These are phyloP conservation scores for Vigna mungo DNA, from an alignment of 306 rosid species.

Conservation along the genomic window DNA sequence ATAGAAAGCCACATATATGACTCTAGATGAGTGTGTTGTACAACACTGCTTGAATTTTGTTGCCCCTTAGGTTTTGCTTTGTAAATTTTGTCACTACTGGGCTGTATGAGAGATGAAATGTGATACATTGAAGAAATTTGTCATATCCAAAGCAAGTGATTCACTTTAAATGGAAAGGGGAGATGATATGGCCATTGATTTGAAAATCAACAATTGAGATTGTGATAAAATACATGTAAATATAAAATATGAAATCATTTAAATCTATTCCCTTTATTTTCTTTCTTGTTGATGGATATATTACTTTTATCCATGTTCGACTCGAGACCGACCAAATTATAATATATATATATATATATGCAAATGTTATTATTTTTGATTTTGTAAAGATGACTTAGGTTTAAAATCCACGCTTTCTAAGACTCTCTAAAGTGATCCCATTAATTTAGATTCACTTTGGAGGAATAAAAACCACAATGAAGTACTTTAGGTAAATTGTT, in stretches of 20 bases:
- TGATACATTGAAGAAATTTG: constrained; percentile 19
- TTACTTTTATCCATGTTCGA: no score
- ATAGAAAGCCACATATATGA: constrained; percentile 15
- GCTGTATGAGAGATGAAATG: constrained; percentile 24
- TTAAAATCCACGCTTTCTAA: no score
- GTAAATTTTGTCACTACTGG: neutral
- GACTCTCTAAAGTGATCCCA: neutral
- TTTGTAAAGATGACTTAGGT: no score
- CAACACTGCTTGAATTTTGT: constrained; percentile 33
- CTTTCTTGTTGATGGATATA: neutral
- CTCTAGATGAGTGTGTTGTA: constrained; percentile 16
- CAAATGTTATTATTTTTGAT: no score
- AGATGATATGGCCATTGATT: neutral
- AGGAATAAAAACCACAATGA: neutral
- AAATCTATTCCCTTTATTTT: neutral
- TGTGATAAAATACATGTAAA: neutral
- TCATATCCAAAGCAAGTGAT: neutral
- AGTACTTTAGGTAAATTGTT: constrained; percentile 22
- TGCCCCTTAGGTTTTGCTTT: constrained; percentile 22
- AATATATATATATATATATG: no score
- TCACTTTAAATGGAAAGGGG: neutral
- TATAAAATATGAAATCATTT: neutral
- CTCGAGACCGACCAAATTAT: no score
- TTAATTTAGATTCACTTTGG: neutral
- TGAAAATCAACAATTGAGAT: neutral